Base-by-base conservation (phyloP, 257 asterid species). In the Nicotiana attenuata region DNA sequence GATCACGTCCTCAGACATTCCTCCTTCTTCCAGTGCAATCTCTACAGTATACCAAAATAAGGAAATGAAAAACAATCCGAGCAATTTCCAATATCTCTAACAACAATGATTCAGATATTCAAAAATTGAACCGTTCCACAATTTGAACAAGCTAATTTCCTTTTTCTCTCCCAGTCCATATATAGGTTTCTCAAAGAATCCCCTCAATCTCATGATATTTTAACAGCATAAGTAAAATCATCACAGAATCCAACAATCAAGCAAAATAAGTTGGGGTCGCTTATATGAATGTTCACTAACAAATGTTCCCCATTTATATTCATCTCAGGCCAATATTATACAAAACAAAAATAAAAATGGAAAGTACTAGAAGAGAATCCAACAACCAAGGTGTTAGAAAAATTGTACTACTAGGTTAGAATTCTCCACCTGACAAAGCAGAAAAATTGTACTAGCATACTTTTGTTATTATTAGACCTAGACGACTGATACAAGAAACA, bases 1-100 rank as follows among this genome's bases (percentile, higher is more conserved):
- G 53, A 87, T 83, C 75, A 87, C 88, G 60, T 87, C 90, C 82
- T 81, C 87, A 4, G 90, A 87, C 22, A 87, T 75, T 29, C 90
- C 87, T 19, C 90, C 90, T 64, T 65, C 76, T 55, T 87, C 88
- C 64, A 79, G 17, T 3, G 90, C 76, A 76, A 87, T 82, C 78
- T 81, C 90, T 87, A 65, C 14, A 67, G 29, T 47, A 73, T 2
- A 2, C 61, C 79, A 5, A 73, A 73, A 14, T 47, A 47, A 73
- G 61, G 79, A 45, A 73, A 73, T 73, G 41, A 73, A 81, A 81
- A 28, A 29, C 29, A 52, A 28, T 11, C 3, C n/a, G 2, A 80
- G 13, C 10, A 50, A 33, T 60, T 38, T 8, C 56, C 60, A 79
- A 2, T 5, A 10, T 52, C 3, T 63, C 59, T 57, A 60, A 33